phyloP scores from a whole-genome alignment of 2,329 filamentous ascomycete species.

The Colletotrichum spinosum region DNA sequence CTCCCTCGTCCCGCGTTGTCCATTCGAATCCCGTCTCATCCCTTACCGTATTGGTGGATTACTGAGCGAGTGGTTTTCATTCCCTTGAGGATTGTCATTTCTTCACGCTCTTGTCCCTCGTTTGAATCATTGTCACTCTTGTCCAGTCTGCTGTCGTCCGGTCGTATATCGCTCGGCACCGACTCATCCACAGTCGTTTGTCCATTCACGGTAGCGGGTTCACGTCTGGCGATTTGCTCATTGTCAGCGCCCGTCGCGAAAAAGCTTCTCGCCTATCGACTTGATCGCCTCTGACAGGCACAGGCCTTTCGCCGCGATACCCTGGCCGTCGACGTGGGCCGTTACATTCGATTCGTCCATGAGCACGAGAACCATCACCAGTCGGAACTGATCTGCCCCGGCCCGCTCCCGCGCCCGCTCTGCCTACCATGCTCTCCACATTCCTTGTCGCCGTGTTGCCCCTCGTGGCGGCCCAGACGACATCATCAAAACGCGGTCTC shows the following conservation, averaged over 20 bases:
- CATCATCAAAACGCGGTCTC: slow-evolving; percentile 77
- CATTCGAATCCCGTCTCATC: not conserved
- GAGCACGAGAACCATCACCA: too few species aligned
- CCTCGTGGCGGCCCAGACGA: slow-evolving; percentile 44
- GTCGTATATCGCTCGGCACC: not conserved
- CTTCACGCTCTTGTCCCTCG: slow-evolving; percentile 11
- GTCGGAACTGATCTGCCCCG: slow-evolving; percentile 3
- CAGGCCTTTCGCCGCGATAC: too few species aligned
- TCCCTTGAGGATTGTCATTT: not conserved
- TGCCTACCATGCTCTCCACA: slow-evolving; percentile 33
- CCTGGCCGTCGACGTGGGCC: too few species aligned
- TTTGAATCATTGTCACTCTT: slow-evolving; percentile 4
- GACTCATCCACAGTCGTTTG: not conserved
- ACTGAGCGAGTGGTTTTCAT: not conserved
- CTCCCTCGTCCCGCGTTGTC: too few species aligned
- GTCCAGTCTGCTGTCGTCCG: not conserved
- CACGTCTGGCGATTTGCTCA: too few species aligned
- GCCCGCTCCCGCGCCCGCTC: slow-evolving; percentile 21
- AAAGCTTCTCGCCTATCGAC: too few species aligned
- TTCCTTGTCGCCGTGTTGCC: slow-evolving; percentile 40
- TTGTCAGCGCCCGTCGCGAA: too few species aligned
- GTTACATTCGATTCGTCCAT: not conserved
- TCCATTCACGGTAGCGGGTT: too few species aligned
- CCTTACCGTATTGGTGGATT: not conserved
- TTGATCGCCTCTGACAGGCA: not conserved